Evolutionary conservation across 257 asterid species (phyloP).

Genomic region (Fraxinus quadrangulata): DNA sequence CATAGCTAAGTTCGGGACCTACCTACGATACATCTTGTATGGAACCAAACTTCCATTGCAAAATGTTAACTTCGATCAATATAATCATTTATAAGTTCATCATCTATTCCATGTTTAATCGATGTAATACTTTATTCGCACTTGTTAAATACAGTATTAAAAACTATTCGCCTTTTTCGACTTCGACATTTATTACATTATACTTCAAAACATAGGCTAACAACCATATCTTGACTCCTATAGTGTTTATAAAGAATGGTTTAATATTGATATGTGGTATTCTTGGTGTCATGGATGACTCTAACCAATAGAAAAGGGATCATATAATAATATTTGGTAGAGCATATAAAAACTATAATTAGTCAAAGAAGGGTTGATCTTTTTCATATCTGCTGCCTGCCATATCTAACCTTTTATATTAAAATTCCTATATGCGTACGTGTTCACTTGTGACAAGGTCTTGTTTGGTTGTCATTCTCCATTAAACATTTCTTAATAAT

Average conservation of each 20-base stretch:
- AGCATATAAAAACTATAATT: not conserved
- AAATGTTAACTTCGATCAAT: too few relatives aligned
- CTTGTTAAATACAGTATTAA: not conserved
- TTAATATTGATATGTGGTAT: slow-evolving; percentile 28
- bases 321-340: slow-evolving; percentile 31
- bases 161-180: not conserved
- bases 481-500: slow-evolving; percentile 9
- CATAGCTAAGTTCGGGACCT: too few relatives aligned
- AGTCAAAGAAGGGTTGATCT: slow-evolving; percentile 35
- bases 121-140: not conserved
- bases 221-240: slow-evolving; percentile 49
- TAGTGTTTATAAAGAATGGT: slow-evolving; percentile 9
- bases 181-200: not conserved
- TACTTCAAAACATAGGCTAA: slow-evolving; percentile 39
- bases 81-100: too few relatives aligned
- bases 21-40: too few relatives aligned
- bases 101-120: not conserved
- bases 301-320: slow-evolving; percentile 42
- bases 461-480: slow-evolving; percentile 30
- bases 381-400: slow-evolving; percentile 34
- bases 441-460: slow-evolving; percentile 32
- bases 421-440: slow-evolving; percentile 20
- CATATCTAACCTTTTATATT: slow-evolving; percentile 31
- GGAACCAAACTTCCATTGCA: too few relatives aligned
- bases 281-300: slow-evolving; percentile 69